phyloP scores from a whole-genome alignment of 768 basidiomycete species.

The Daedaleopsis nitida region DNA sequence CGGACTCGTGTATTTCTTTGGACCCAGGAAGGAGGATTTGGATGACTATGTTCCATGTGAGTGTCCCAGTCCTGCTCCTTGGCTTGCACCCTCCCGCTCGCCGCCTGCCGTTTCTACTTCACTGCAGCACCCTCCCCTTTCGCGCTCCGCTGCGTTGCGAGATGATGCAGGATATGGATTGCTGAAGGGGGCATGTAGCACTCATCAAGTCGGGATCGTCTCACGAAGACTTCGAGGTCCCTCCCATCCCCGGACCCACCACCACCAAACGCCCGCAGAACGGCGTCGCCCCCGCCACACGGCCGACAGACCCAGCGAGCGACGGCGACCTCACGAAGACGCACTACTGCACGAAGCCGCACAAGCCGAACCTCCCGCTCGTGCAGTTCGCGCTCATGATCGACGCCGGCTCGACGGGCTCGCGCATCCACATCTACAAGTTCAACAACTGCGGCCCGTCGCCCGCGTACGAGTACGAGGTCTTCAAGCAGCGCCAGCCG shows the following conservation, averaged over 20 bases:
- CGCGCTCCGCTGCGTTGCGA: no score
- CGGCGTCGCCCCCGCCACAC: constrained; percentile 20
- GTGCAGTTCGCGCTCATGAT: constrained; percentile 97
- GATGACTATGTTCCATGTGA: constrained; percentile 32
- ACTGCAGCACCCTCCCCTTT: no score
- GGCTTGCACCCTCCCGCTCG: no score
- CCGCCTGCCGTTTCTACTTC: no score
- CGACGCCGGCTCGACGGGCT: constrained; percentile 97
- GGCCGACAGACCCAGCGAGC: constrained; percentile 63
- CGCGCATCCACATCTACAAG: constrained; percentile 97
- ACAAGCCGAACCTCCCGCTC: constrained; percentile 51
- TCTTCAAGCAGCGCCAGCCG: constrained; percentile 80
- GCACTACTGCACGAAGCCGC: constrained; percentile 64
- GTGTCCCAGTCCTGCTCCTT: not conserved
- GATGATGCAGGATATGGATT: not conserved
- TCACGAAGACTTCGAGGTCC: constrained; percentile 5
- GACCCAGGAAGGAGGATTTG: constrained; percentile 44
- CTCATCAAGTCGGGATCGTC: constrained; percentile 14
- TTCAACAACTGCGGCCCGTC: constrained; percentile 87
- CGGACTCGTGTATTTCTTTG: constrained; percentile 66
- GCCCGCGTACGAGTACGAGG: constrained; percentile 88
- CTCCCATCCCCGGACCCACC: constrained; percentile 3
- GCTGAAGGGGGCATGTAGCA: constrained; percentile 8
- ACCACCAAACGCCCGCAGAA: constrained; percentile 7
- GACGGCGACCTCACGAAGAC: constrained; percentile 78